Evolutionary conservation across 164 flowering plant genomes (phyloP), one percentile per base, ranked within the genome.

Genomic region (Vitis cinerea): DNA sequence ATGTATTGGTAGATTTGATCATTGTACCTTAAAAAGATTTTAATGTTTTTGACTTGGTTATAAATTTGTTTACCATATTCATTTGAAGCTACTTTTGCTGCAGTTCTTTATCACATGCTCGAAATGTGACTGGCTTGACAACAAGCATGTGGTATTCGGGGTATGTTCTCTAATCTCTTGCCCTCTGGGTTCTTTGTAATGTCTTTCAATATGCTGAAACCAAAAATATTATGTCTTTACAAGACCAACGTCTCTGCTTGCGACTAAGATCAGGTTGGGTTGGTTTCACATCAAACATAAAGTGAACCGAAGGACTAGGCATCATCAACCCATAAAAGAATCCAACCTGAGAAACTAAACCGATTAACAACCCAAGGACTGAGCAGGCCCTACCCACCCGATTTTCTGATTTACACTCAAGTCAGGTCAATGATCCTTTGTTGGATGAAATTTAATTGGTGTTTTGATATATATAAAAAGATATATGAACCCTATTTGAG

Each of bases 141-240:
- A 96, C 70, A 96, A 96, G 85, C 99, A 96, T 74, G 97, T 96
- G 13, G 98, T 96, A 10, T 96, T 96, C 67, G 99, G 99, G 94
- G 99, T 95, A 89, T 69, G 89, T 62, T 69, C 27, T 14, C 31
- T 12, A 6, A 49, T 23, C 17, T 49, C 56, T 30, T 59, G 1
- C 52, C 19, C 15, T 71, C 12, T 67, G 51, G 12, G 12, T 63
- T 67, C n/a, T 50, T 17, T 57, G 51, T 14, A 54, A 14, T 56
- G 11, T 55, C 1, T 58, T 10, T 59, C 3, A 11, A 13, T 16
- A 31, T 23, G 51, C 30, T 27, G 44, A 30, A 9, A 37, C 12
- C 1, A 14, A 5, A 8, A 14, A 12, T 37, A 13, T 2, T 5
- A 31, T 4, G 13, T 31, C 9, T 37, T 31, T 3, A 53, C 49